phyloP scores from a whole-genome alignment of 2,329 filamentous ascomycete species.

The Calycina herbarum region DNA sequence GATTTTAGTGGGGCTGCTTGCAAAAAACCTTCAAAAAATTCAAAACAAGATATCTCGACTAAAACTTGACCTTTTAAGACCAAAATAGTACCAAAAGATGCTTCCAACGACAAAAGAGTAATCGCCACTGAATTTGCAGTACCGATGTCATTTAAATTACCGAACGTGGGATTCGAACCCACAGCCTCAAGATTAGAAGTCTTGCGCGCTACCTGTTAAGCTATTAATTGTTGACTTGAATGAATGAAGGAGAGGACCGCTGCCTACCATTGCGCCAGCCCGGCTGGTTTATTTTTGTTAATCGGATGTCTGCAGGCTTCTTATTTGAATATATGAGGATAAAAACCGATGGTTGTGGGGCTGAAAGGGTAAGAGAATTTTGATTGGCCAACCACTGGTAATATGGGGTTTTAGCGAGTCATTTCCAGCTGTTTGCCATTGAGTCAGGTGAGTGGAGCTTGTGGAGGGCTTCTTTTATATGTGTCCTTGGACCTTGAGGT shows the following conservation, averaged over 20 bases:
- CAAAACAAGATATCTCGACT: too few species aligned
- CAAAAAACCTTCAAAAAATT: too few species aligned
- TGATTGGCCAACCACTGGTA: neutral
- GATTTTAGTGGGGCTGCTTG: too few species aligned
- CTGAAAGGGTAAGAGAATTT: neutral
- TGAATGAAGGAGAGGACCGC: neutral
- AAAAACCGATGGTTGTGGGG: neutral
- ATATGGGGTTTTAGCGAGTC: too few species aligned
- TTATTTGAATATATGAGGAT: neutral
- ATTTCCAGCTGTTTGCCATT: too few species aligned
- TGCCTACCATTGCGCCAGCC: constrained; percentile 2
- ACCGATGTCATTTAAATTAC: neutral
- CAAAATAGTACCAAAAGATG: too few species aligned
- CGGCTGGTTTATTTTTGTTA: constrained; percentile 8
- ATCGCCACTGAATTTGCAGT: too few species aligned
- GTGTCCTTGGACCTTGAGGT: too few species aligned
- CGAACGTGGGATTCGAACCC: constrained; percentile 10
- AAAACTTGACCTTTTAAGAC: too few species aligned
- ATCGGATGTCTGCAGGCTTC: neutral
- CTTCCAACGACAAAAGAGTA: too few species aligned
- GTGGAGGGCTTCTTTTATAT: too few species aligned
- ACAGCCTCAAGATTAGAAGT: constrained; percentile 13
- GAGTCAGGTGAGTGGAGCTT: too few species aligned
- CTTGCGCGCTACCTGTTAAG: neutral
- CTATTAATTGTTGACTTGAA: neutral